Conservation (phyloP, 148 eudicot species). For the Nepenthes mirabilis region DNA sequence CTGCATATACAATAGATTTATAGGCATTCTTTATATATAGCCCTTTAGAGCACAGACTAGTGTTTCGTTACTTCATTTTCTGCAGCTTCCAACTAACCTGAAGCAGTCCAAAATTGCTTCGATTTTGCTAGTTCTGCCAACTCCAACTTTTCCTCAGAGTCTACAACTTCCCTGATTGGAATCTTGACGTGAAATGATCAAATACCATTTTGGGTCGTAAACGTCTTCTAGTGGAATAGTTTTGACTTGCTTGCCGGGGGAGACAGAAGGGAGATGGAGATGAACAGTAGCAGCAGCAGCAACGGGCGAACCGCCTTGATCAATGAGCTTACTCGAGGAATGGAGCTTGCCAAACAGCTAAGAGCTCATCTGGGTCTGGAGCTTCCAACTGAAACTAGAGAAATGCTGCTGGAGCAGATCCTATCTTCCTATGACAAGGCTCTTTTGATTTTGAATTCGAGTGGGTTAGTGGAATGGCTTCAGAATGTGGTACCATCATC, state of each 20-base stretch:
- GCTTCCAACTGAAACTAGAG: conserved; percentile 22
- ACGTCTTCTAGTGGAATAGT: not conserved
- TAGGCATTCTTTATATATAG: too few species aligned
- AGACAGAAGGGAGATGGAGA: conserved; percentile 20
- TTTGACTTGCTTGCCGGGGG: not conserved
- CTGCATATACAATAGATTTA: too few species aligned
- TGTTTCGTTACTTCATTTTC: too few species aligned
- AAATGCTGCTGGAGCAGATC: conserved; percentile 37
- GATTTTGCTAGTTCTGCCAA: not conserved
- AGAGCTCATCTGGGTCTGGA: conserved; percentile 30
- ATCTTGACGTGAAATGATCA: too few species aligned
- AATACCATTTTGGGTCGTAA: too few species aligned
- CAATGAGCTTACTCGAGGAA: conserved; percentile 56
- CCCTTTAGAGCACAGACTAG: too few species aligned
- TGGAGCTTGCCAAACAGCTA: conserved; percentile 56
- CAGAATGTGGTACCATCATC: conserved; percentile 19
- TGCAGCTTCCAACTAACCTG: too few species aligned
- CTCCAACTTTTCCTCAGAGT: not conserved
- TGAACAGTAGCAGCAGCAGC: conserved; percentile 2
- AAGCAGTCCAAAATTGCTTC: too few species aligned
- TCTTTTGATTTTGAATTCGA: conserved; percentile 42
- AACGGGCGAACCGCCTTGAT: conserved; percentile 22
- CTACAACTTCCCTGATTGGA: not conserved
- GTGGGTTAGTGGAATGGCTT: conserved; percentile 24
- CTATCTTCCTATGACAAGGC: conserved; percentile 63